Percentiles rank a stretch among this genome's conserved stretches.
Conservation (phyloP, 1,284 basidiomycete species). For the Chondrostereum purpureum region DNA sequence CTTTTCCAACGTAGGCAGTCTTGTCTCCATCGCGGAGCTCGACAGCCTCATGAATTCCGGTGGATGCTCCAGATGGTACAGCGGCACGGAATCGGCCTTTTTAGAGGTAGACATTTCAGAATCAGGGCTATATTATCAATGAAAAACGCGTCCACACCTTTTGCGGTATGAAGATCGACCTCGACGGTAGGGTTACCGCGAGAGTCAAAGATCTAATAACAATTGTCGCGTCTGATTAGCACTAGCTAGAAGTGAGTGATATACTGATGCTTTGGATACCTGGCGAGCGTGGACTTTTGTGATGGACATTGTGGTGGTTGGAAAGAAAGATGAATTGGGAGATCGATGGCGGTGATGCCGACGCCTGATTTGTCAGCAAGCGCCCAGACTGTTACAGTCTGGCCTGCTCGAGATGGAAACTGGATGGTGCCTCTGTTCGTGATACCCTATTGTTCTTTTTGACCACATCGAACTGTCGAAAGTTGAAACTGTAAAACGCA, state of each 20-base stretch:
- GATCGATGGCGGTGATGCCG: background rate
- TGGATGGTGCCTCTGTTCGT: too few species aligned
- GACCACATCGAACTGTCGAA: too few species aligned
- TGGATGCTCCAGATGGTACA: slow-evolving; percentile 98
- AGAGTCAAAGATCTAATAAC: slow-evolving; percentile 93
- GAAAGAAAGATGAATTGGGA: slow-evolving; percentile 20
- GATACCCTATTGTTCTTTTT: too few species aligned
- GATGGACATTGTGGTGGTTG: slow-evolving; percentile 66
- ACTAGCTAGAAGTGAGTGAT: background rate
- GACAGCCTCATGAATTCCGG: slow-evolving; percentile 97
- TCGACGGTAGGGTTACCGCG: slow-evolving; percentile 95
- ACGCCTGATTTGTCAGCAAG: too few species aligned
- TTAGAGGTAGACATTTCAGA: slow-evolving; percentile 7
- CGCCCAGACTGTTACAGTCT: too few species aligned
- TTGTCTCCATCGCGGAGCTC: slow-evolving; percentile 98
- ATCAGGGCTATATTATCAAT: slow-evolving; percentile 2
- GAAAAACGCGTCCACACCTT: slow-evolving; percentile 39
- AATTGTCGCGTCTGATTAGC: slow-evolving; percentile 14
- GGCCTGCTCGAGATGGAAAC: too few species aligned
- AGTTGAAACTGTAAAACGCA: too few species aligned
- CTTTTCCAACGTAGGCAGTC: slow-evolving; percentile 91
- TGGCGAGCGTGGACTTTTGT: slow-evolving; percentile 85
- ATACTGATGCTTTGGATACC: slow-evolving; percentile 34
- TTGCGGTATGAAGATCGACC: slow-evolving; percentile 85
- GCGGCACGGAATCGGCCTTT: slow-evolving; percentile 86